Evolutionary conservation across 1,284 basidiomycete genomes (phyloP).

Genomic region (Agroathelia rolfsii): DNA sequence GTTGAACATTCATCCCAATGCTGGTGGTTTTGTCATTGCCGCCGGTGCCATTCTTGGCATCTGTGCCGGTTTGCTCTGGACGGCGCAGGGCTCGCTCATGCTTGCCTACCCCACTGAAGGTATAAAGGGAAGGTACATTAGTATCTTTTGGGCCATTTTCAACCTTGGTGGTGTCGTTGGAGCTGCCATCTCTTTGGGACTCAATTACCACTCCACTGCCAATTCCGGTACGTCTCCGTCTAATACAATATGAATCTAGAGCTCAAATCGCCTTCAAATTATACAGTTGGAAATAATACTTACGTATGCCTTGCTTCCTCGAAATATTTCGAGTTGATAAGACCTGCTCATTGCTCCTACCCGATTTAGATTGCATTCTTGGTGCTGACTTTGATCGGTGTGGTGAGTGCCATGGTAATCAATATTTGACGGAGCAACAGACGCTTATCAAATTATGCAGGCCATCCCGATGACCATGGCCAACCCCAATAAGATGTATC

Average conservation of each 20-base stretch:
- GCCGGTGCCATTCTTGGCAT: conserved; percentile 76
- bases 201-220: conserved; percentile 39
- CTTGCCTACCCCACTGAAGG: conserved; percentile 70
- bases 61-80: conserved; percentile 81
- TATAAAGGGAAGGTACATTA: conserved; percentile 74
- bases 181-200: conserved; percentile 50
- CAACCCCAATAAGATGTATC: conserved; percentile 55
- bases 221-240: too few species aligned
- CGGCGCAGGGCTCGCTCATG: conserved; percentile 78
- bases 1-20: conserved; percentile 50
- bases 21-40: conserved; percentile 59
- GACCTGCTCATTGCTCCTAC: too few species aligned
- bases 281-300: conserved; percentile 52
- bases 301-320: conserved; percentile 34
- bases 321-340: too few species aligned
- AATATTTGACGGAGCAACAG: too few species aligned
- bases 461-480: conserved; percentile 57
- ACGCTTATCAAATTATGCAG: too few species aligned
- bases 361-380: conserved; percentile 75
- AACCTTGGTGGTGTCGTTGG: conserved; percentile 67
- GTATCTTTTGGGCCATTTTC: conserved; percentile 71
- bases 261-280: too few species aligned
- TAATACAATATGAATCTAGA: too few species aligned
- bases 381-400: conserved; percentile 56
- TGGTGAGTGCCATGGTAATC: too few species aligned